Evolutionary conservation across 306 rosid genomes (phyloP).

Genomic region (Medicago lupulina): DNA sequence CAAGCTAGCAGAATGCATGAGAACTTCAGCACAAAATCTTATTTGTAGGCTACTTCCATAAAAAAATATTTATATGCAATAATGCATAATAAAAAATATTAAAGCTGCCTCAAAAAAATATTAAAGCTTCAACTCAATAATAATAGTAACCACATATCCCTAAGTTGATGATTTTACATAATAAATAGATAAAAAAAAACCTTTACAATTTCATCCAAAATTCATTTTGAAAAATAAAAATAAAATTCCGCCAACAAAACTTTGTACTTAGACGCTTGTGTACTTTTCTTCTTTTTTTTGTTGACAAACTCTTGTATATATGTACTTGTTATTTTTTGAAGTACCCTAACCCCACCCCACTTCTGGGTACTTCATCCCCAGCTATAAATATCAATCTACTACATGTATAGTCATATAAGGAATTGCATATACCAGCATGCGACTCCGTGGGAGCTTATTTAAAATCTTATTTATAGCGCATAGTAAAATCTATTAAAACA

Average conservation of each 20-base stretch:
- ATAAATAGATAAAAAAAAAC: neutral
- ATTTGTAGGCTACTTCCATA: too few species aligned
- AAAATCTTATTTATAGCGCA: constrained; percentile 23
- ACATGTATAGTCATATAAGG: neutral
- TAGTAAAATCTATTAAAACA: constrained; percentile 12
- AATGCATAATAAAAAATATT: too few species aligned
- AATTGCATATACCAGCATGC: constrained; percentile 16
- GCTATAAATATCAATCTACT: neutral
- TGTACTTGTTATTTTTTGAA: too few species aligned
- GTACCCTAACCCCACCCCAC: too few species aligned
- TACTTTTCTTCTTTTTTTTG: neutral
- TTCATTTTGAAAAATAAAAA: constrained; percentile 8
- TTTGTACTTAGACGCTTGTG: neutral
- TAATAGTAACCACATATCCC: too few species aligned
- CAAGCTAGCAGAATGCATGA: too few species aligned
- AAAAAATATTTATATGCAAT: too few species aligned
- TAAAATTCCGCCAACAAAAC: neutral
- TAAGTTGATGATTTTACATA: too few species aligned
- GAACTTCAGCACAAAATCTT: too few species aligned
- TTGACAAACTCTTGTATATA: too few species aligned
- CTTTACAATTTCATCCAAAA: neutral
- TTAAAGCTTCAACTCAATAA: too few species aligned
- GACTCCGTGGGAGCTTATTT: constrained; percentile 6
- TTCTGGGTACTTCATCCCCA: neutral
- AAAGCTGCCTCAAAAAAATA: too few species aligned